These are phyloP conservation scores for Cryptococcus sp. DNA, from an alignment of 1,284 basidiomycete genomes.

Conservation along the genomic window DNA sequence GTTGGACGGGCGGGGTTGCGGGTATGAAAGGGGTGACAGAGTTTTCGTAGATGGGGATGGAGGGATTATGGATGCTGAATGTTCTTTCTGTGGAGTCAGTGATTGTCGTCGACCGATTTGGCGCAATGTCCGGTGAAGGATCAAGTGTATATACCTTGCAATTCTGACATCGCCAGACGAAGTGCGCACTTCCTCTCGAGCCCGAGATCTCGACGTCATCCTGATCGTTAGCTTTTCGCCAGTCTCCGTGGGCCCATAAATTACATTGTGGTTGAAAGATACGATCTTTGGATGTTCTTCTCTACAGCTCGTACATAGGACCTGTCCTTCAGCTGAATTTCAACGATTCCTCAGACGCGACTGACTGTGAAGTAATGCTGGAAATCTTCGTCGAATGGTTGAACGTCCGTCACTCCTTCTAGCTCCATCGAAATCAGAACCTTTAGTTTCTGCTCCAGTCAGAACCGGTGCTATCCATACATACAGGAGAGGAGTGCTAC, in stretches of 20 bases:
- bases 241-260: not conserved
- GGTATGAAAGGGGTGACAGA: constrained; percentile 31
- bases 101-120: not conserved
- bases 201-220: constrained; percentile 46
- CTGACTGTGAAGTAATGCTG: constrained; percentile 47
- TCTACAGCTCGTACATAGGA: constrained; percentile 42
- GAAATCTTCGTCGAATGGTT: constrained; percentile 36
- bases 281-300: constrained; percentile 46
- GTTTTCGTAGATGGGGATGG: constrained; percentile 31
- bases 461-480: not conserved
- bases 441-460: constrained; percentile 48
- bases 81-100: constrained; percentile 38
- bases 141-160: constrained; percentile 39
- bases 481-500: constrained; percentile 1
- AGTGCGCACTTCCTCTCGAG: constrained; percentile 44
- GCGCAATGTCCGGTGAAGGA: not conserved
- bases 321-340: constrained; percentile 19
- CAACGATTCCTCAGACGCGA: not conserved
- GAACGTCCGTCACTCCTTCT: constrained; percentile 43
- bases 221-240: constrained; percentile 8
- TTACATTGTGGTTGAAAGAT: constrained; percentile 35
- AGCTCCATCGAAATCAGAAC: constrained; percentile 46
- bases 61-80: constrained; percentile 44
- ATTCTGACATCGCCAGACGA: constrained; percentile 45
- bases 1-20: constrained; percentile 13